phyloP scores from a whole-genome alignment of 2,329 filamentous ascomycete species.

The Allantophomopsis cytisporea region DNA sequence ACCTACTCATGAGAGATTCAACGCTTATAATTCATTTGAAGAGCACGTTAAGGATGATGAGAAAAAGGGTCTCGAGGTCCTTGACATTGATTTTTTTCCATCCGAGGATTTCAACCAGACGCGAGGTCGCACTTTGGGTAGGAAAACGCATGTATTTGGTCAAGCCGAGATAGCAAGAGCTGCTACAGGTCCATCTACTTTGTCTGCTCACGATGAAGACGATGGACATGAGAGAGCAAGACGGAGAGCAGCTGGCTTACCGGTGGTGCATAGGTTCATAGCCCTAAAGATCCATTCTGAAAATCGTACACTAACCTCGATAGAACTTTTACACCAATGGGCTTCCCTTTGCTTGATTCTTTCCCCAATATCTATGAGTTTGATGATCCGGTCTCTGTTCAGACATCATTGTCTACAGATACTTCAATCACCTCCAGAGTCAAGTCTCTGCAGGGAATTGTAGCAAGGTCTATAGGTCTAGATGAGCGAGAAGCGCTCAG shows the following conservation, averaged over 20 bases:
- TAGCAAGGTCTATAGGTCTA: constrained; percentile 47
- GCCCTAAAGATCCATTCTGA: not conserved
- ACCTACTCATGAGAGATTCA: constrained; percentile 23
- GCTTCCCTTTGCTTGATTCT: constrained; percentile 70
- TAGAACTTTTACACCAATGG: constrained; percentile 28
- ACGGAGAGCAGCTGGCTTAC: constrained; percentile 16
- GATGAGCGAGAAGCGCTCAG: constrained; percentile 77
- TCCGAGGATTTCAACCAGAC: constrained; percentile 9
- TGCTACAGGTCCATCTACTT: constrained; percentile 14
- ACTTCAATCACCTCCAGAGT: constrained; percentile 58
- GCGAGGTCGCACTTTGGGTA: constrained; percentile 11
- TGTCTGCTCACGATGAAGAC: constrained; percentile 6
- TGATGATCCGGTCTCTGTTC: constrained; percentile 29
- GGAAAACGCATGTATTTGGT: constrained; percentile 21
- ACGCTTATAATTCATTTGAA: constrained; percentile 10
- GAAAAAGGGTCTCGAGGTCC: constrained; percentile 15
- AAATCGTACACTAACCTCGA: not conserved
- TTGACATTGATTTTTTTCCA: constrained; percentile 21
- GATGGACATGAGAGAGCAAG: constrained; percentile 18
- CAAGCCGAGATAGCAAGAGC: constrained; percentile 19
- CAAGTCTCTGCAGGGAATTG: constrained; percentile 49
- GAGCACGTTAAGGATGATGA: constrained; percentile 9
- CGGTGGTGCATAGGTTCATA: constrained; percentile 15
- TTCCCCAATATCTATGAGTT: constrained; percentile 61
- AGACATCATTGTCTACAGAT: constrained; percentile 57